A percentile compares a stretch with the other conserved stretches of the same genome.
These are phyloP conservation scores for Gossypium stocksii DNA, from an alignment of 345 rosid species.

Conservation along the genomic window DNA sequence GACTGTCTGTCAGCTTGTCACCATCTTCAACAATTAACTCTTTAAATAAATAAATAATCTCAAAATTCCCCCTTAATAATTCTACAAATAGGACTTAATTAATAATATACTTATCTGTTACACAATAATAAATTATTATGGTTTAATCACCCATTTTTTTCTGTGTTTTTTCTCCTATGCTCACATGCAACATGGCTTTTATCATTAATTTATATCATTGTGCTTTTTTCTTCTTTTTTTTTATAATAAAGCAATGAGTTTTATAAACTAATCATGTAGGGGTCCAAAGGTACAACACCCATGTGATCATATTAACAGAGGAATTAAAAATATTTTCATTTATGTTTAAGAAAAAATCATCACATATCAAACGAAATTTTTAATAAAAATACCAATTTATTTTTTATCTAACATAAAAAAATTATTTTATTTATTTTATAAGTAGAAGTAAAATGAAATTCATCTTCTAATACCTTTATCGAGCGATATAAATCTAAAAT, in stretches of 20 bases:
- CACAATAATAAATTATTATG: neutral
- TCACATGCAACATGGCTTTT: slow-evolving; percentile 7
- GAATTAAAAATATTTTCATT: neutral
- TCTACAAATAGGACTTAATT: neutral
- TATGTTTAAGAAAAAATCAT: no score
- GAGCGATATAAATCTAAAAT: no score
- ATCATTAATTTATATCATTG: neutral
- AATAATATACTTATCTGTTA: neutral
- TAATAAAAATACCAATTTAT: no score
- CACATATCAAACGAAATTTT: no score
- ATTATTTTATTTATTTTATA: no score
- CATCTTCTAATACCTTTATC: no score
- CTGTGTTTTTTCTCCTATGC: slow-evolving; percentile 4
- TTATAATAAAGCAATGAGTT: neutral
- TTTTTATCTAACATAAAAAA: no score
- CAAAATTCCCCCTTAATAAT: neutral
- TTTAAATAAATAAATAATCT: neutral
- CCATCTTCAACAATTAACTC: neutral
- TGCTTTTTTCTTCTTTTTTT: neutral
- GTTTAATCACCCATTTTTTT: neutral
- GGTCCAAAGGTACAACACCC: neutral
- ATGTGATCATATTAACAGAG: neutral
- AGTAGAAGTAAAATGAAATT: no score
- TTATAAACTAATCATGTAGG: neutral
- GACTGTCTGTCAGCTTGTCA: neutral